Evolutionary conservation across 192 early-diverging fungal genomes (phyloP).

Genomic region (Backusella liffmaniae): DNA sequence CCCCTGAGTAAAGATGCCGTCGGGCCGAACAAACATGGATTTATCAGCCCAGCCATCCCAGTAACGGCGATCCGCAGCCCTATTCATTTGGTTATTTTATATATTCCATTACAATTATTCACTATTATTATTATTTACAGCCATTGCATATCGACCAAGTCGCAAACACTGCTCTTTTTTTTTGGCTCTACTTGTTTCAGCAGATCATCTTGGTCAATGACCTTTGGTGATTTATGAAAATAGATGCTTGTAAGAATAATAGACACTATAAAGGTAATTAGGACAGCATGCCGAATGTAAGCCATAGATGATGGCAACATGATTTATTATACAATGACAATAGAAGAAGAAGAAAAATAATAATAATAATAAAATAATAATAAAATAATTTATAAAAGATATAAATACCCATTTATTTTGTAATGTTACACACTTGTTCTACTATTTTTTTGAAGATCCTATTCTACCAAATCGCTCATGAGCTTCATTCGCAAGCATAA

Average conservation of each 20-base stretch:
- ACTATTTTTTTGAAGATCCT: slow-evolving; percentile 20
- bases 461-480: slow-evolving; percentile 66
- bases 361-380: slow-evolving; percentile 15
- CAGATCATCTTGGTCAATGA: neutral
- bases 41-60: slow-evolving; percentile 32
- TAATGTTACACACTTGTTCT: neutral
- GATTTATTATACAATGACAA: neutral
- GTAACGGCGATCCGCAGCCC: slow-evolving; percentile 13
- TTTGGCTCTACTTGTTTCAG: neutral
- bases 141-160: slow-evolving; percentile 7
- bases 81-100: slow-evolving; percentile 7
- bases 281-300: neutral
- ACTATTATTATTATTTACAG: neutral
- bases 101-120: neutral
- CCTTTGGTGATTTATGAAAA: neutral
- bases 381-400: neutral
- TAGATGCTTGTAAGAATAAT: neutral
- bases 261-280: neutral
- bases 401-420: too few relatives aligned
- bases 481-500: slow-evolving; percentile 54
- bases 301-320: slow-evolving; percentile 13
- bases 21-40: slow-evolving; percentile 19
- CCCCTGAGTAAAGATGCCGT: slow-evolving; percentile 24
- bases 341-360: neutral
- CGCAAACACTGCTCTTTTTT: neutral